phyloP scores from a whole-genome alignment of 164 flowering plant species.

The Vitis labrusca region DNA sequence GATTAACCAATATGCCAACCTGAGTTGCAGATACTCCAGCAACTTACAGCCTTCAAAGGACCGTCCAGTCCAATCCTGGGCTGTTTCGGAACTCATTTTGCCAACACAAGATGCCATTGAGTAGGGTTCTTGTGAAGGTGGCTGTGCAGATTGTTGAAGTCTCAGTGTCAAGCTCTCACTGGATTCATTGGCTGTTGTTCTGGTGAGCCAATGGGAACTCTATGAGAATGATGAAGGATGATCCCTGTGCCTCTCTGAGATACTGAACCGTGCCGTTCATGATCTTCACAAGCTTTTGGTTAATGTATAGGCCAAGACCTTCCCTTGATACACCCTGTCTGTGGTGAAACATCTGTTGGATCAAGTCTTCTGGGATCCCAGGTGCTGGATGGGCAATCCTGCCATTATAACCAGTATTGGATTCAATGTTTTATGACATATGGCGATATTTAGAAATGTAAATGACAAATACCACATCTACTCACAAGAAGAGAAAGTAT shows the following conservation, averaged over 20 bases:
- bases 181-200: not conserved
- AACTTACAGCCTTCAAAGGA: not conserved
- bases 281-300: constrained; percentile 77
- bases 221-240: constrained; percentile 63
- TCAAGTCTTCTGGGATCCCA: constrained; percentile 70
- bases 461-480: no score
- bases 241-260: constrained; percentile 65
- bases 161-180: not conserved
- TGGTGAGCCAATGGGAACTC: constrained; percentile 62
- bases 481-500: no score
- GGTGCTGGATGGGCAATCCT: constrained; percentile 86
- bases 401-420: constrained; percentile 18
- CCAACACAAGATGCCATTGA: not conserved
- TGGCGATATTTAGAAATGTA: no score
- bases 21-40: not conserved
- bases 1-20: not conserved
- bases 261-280: constrained; percentile 86
- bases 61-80: no score
- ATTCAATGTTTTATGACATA: not conserved
- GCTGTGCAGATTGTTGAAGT: not conserved
- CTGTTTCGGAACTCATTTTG: not conserved
- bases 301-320: constrained; percentile 74
- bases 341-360: constrained; percentile 77
- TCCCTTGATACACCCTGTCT: constrained; percentile 57
- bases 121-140: not conserved